These are phyloP conservation scores for Ustilago hordei DNA, from an alignment of 1,284 basidiomycete species.

Conservation along the genomic window DNA sequence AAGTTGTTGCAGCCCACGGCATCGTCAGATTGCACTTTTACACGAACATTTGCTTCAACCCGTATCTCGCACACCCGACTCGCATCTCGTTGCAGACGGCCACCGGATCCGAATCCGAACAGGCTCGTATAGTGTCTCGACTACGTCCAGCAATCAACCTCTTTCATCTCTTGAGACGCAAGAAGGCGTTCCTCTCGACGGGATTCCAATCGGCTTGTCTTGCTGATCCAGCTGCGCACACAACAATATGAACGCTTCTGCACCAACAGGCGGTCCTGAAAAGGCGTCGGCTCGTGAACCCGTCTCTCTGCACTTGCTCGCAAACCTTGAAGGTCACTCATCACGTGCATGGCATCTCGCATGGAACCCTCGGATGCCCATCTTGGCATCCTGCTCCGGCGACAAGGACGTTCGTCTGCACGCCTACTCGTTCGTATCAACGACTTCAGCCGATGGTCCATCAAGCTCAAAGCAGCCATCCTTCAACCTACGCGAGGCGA, in stretches of 20 bases:
- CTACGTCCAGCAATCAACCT: neutral
- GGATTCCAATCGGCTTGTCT: neutral
- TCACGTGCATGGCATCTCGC: slow-evolving; percentile 80
- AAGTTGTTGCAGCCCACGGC: neutral
- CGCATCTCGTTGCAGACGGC: neutral
- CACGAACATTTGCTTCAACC: neutral
- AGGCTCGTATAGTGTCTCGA: neutral
- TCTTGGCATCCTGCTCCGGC: slow-evolving; percentile 91
- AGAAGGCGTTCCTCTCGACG: neutral
- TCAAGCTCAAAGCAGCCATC: slow-evolving; percentile 56
- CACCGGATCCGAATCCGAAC: neutral
- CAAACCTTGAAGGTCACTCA: slow-evolving; percentile 48
- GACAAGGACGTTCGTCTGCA: slow-evolving; percentile 92
- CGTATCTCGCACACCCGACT: neutral
- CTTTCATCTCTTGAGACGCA: no score
- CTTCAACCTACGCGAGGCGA: slow-evolving; percentile 63
- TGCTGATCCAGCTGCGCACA: neutral
- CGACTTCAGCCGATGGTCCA: slow-evolving; percentile 27
- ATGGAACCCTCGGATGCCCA: slow-evolving; percentile 86
- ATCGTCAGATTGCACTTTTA: neutral
- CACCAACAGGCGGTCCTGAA: slow-evolving; percentile 9
- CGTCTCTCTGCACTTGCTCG: slow-evolving; percentile 36
- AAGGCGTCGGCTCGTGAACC: slow-evolving; percentile 6
- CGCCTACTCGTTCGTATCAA: slow-evolving; percentile 73
- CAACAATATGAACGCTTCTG: slow-evolving; percentile 12